Conservation (phyloP, 2,329 filamentous ascomycete species). For the Sporothrix inflata region DNA sequence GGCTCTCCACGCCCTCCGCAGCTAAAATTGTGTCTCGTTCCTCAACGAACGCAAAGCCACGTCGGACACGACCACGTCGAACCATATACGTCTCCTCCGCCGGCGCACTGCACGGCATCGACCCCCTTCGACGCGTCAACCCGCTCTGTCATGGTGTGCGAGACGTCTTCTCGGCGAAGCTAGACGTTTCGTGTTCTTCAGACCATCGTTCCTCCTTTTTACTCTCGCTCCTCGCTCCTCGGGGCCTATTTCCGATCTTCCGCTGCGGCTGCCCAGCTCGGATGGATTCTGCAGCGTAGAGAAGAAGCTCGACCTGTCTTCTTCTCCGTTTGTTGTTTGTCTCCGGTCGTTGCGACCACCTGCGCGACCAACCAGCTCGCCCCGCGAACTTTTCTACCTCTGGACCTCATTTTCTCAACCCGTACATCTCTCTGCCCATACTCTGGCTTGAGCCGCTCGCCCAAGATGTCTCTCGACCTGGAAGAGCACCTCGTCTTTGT, state of each 20-base stretch:
- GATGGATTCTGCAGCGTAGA: slow-evolving; percentile 25
- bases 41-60: slow-evolving; percentile 5
- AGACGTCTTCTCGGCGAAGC: neutral
- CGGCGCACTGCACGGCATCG: neutral
- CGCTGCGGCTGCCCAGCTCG: slow-evolving; percentile 11
- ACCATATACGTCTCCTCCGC: neutral
- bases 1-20: neutral
- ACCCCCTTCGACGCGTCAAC: neutral
- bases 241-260: neutral
- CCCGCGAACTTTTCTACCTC: neutral
- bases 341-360: neutral
- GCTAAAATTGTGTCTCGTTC: slow-evolving; percentile 9
- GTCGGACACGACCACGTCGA: neutral
- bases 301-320: slow-evolving; percentile 12
- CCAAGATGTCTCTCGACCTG: slow-evolving; percentile 69
- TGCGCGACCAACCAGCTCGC: neutral
- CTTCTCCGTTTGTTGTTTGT: neutral
- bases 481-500: slow-evolving; percentile 84
- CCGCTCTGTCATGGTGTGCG: neutral
- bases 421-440: no score
- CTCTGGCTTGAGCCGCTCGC: neutral
- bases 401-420: neutral
- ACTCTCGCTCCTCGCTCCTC: neutral
- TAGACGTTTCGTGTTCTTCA: neutral
- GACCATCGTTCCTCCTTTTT: neutral